Conservation (phyloP, 805 yeast genomes). For the Yamadazyma kitorensis region DNA sequence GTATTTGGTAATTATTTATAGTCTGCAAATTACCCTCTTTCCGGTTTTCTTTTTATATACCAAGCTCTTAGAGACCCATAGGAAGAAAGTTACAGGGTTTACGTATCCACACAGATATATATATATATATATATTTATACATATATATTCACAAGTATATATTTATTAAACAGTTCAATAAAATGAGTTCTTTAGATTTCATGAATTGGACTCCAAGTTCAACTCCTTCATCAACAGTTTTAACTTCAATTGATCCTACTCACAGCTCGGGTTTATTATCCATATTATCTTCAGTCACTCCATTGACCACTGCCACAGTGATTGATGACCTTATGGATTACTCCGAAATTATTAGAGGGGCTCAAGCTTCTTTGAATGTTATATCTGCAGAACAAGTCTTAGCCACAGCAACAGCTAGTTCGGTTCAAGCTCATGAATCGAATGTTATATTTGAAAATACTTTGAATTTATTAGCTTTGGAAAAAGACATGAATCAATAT, state of each 20-base stretch:
- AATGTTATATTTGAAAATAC: too few relatives aligned
- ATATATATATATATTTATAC: too few relatives aligned
- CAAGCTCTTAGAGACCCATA: too few relatives aligned
- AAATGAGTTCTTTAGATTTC: background rate
- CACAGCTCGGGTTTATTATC: slow-evolving; percentile 18
- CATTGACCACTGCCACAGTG: slow-evolving; percentile 4
- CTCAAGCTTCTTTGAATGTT: slow-evolving; percentile 28
- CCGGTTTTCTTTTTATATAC: too few relatives aligned
- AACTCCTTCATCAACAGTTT: slow-evolving; percentile 12
- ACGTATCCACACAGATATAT: too few relatives aligned
- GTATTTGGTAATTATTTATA: too few relatives aligned
- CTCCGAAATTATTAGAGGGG: slow-evolving; percentile 23
- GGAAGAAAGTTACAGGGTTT: too few relatives aligned
- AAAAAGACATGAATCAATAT: slow-evolving; percentile 28
- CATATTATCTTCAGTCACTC: slow-evolving; percentile 15
- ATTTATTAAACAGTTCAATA: too few relatives aligned
- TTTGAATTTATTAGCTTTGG: background rate
- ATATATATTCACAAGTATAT: too few relatives aligned
- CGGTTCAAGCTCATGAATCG: too few relatives aligned
- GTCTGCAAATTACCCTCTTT: too few relatives aligned
- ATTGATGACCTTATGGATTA: slow-evolving; percentile 12
- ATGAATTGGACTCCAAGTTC: slow-evolving; percentile 21
- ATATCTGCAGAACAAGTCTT: slow-evolving; percentile 24
- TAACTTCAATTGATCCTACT: slow-evolving; percentile 8
- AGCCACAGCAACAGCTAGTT: slow-evolving; percentile 36